A percentile compares a stretch with the other conserved stretches of the same genome.
Evolutionary conservation across 495 filamentous ascomycete genomes (phyloP).

Genomic region (Sphaerosporella brunnea): DNA sequence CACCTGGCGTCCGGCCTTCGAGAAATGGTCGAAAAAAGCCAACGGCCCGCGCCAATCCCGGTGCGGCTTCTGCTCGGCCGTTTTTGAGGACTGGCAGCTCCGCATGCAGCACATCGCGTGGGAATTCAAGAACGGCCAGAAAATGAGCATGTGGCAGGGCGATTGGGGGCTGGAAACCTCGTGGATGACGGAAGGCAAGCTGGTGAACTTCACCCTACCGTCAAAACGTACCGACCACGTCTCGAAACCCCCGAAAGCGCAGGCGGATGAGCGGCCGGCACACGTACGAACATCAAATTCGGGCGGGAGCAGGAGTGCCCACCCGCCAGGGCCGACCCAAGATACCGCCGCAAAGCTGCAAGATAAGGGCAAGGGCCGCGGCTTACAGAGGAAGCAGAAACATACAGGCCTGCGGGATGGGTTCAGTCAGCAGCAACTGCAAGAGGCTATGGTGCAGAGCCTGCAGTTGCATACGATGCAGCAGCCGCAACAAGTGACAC

Average conservation of each 20-base stretch:
- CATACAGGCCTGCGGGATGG: background rate
- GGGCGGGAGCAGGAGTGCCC: background rate
- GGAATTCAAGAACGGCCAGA: slow-evolving; percentile 9
- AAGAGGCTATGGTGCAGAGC: background rate
- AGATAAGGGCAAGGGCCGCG: background rate
- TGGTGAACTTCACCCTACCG: background rate
- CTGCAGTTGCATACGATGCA: background rate
- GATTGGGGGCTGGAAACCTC: slow-evolving; percentile 5
- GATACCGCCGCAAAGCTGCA: background rate
- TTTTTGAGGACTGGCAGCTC: slow-evolving; percentile 4
- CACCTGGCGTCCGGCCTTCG: slow-evolving; percentile 2
- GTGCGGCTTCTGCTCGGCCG: slow-evolving; percentile 4
- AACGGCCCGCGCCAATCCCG: slow-evolving; percentile 3
- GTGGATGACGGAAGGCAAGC: slow-evolving; percentile 1
- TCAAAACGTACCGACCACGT: slow-evolving; percentile 3
- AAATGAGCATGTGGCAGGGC: slow-evolving; percentile 5
- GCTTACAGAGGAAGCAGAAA: background rate
- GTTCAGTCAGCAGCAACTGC: background rate
- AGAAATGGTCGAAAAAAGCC: background rate
- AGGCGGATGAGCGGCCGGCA: background rate
- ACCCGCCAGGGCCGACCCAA: background rate
- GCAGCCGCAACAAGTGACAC: background rate
- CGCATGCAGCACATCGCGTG: slow-evolving; percentile 5
- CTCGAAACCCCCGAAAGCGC: background rate
- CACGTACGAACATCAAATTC: background rate